These are phyloP conservation scores for Amanita phalloides DNA, from an alignment of 768 basidiomycete species.

Conservation along the genomic window DNA sequence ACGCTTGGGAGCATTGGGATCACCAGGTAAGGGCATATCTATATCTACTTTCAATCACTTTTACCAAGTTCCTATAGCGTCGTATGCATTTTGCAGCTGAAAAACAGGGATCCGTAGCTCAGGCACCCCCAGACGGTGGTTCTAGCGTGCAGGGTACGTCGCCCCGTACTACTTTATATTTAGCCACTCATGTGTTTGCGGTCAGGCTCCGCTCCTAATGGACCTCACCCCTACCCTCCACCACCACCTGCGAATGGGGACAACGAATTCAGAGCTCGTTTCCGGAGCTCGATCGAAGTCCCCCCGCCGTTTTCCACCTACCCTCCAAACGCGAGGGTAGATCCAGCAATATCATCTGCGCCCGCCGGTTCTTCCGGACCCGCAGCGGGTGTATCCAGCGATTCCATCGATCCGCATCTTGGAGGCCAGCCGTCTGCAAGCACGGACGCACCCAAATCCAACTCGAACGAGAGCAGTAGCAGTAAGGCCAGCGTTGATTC, in stretches of 20 bases:
- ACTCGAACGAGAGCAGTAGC: background rate
- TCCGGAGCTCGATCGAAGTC: constrained; percentile 5
- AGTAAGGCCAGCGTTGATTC: background rate
- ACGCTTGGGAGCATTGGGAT: constrained; percentile 84
- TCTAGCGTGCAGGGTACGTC: constrained; percentile 1
- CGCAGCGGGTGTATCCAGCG: background rate
- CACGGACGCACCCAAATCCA: background rate
- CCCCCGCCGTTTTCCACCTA: constrained; percentile 3
- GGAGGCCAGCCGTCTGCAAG: background rate
- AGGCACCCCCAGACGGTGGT: background rate
- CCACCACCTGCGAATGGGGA: constrained; percentile 4
- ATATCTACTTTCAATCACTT: constrained; percentile 6
- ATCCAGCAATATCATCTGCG: background rate
- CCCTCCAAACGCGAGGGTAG: background rate
- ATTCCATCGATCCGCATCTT: constrained; percentile 6
- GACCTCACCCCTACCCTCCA: constrained; percentile 6
- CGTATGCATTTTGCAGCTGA: constrained; percentile 29
- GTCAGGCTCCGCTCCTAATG: constrained; percentile 2
- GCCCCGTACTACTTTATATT: background rate
- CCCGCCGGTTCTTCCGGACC: background rate
- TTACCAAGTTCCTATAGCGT: constrained; percentile 17
- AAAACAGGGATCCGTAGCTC: constrained; percentile 18
- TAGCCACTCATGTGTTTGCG: background rate
- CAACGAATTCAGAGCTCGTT: constrained; percentile 7
- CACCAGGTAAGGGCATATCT: constrained; percentile 42